These are phyloP conservation scores for Striga asiatica DNA, from an alignment of 257 asterid species.

Conservation along the genomic window DNA sequence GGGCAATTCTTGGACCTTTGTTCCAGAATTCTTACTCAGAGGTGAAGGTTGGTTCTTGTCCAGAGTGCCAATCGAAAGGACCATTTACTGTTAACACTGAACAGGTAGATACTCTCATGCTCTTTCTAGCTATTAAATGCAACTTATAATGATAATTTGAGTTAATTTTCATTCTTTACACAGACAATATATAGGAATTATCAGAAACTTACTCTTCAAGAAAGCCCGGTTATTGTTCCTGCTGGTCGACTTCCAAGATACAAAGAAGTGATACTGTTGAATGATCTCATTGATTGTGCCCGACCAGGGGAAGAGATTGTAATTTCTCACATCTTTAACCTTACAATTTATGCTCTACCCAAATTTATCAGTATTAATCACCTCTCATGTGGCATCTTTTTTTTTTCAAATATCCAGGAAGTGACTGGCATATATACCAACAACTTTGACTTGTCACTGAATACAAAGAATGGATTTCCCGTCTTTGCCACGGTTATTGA, in stretches of 20 bases:
- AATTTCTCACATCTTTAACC: constrained; percentile 14
- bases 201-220: constrained; percentile 96
- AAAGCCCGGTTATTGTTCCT: constrained; percentile 98
- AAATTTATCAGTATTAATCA: neutral
- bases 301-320: constrained; percentile 99
- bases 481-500: constrained; percentile 99
- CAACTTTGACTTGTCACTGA: constrained; percentile 88
- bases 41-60: constrained; percentile 96
- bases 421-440: constrained; percentile 96
- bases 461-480: constrained; percentile 97
- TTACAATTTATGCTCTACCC: neutral
- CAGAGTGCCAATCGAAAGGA: constrained; percentile 92
- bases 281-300: constrained; percentile 97
- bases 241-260: constrained; percentile 98
- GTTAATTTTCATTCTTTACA: constrained; percentile 16
- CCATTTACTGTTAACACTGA: constrained; percentile 91
- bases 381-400: neutral
- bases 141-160: constrained; percentile 1
- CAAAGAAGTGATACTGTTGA: constrained; percentile 96
- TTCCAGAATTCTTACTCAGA: constrained; percentile 96
- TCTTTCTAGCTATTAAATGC: constrained; percentile 3
- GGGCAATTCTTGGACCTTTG: constrained; percentile 87
- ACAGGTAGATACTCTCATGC: constrained; percentile 47
- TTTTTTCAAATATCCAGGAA: constrained; percentile 47
- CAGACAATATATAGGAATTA: constrained; percentile 95